Evolutionary conservation across 176 grass and related monocot genomes (phyloP).

Genomic region (Zizania latifolia): DNA sequence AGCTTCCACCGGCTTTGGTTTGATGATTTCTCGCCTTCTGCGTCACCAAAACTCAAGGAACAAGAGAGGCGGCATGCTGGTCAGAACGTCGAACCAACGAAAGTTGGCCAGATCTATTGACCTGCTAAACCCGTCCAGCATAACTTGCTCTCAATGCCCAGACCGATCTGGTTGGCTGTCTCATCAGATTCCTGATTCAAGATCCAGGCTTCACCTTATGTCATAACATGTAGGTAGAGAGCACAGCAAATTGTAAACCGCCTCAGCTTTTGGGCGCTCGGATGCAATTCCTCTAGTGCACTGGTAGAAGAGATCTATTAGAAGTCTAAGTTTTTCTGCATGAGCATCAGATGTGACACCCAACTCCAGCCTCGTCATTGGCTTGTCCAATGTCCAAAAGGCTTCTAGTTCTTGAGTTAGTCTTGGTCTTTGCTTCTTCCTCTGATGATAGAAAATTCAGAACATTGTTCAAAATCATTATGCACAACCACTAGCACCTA

Average conservation of each 20-base stretch:
- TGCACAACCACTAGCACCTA: conserved; percentile 2
- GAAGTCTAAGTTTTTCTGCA: conserved; percentile 65
- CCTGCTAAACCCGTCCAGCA: neutral
- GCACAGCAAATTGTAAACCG: conserved; percentile 61
- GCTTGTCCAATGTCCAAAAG: conserved; percentile 52
- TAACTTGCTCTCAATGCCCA: neutral
- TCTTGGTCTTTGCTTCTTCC: conserved; percentile 75
- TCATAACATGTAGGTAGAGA: conserved; percentile 44
- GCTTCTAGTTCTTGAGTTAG: conserved; percentile 77
- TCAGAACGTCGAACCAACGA: neutral
- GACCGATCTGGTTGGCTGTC: neutral
- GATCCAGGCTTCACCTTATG: conserved; percentile 31
- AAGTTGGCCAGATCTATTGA: neutral
- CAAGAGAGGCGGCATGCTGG: neutral
- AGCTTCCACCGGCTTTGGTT: conserved; percentile 11
- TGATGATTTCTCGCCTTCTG: conserved; percentile 18
- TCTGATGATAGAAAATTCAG: conserved; percentile 29
- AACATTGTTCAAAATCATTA: conserved; percentile 24
- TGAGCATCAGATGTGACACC: conserved; percentile 62
- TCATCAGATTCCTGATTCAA: neutral
- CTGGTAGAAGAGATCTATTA: conserved; percentile 81
- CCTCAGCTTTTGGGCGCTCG: conserved; percentile 57
- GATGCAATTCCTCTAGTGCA: conserved; percentile 63
- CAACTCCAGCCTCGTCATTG: conserved; percentile 39
- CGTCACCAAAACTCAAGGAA: neutral